Base-by-base conservation (phyloP, 2,329 filamentous ascomycete species). In the Aureobasidium sp. region DNA sequence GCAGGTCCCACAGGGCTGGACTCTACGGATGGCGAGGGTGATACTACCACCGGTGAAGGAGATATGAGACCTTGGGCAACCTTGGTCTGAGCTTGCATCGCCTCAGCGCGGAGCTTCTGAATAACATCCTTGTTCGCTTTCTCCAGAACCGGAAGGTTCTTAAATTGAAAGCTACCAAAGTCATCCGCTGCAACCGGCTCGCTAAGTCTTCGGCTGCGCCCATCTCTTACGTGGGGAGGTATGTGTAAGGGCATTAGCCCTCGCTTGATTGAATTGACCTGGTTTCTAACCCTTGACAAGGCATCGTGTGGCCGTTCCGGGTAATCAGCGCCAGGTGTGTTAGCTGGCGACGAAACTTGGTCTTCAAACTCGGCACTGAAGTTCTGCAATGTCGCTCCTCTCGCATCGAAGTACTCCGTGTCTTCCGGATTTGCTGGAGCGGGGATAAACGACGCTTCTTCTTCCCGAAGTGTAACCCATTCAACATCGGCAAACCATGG, bases 51-150 rank as follows among this genome's bases (percentile, higher is more conserved):
- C 30, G 59, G 55, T 7, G 58, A 57, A 1, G 57, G 53, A 19
- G 74, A 74, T 34, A 70, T 66, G 3, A 73, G 63, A 12, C 70
- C 68, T 52, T 66, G 66, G 1, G 62, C 61, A 17, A 68, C 55
- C 59, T 81, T 80, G 56, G 76, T 76, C 61, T 83, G 80, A 30
- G 78, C 76, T 62, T 85, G 90, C 72, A 96, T 78, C 3, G 93
- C 90, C 68, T 97, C 90, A 19, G 90, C 89, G 10, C 90, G 84
- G 54, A 98, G 76, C 68, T 97, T 97, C 63, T 97, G 90, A 27
- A 98, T 95, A 25, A 97, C 90, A 63, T 98, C 93, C 67, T 98
- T 98, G 71, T 98, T 98, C 52, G 93, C 93, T 69, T 96, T 97
- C 63, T 97, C 93, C 16, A 98, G 77, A 17, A 97, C 91, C 0